Evolutionary conservation across 1,139 yeast species (phyloP).

Genomic region (Saccharomyces pastorianus): DNA sequence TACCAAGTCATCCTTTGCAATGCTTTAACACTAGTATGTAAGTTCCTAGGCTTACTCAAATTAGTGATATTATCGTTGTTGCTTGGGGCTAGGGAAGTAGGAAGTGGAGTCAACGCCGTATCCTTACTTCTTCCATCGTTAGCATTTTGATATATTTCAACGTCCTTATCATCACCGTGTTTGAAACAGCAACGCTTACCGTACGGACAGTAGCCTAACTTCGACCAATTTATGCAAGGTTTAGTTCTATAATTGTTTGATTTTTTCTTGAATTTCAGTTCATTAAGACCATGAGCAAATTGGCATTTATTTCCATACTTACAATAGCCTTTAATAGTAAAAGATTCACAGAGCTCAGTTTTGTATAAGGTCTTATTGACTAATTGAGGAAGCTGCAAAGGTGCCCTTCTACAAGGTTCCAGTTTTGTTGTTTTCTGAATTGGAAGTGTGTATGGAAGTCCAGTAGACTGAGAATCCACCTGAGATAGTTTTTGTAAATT

Average conservation of each 20-base stretch:
- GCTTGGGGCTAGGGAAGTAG: not conserved
- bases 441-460: slow-evolving; percentile 2
- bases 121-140: not conserved
- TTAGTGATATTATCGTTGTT: not conserved
- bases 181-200: slow-evolving; percentile 89
- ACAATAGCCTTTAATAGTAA: slow-evolving; percentile 62
- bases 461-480: slow-evolving; percentile 2
- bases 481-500: slow-evolving; percentile 15
- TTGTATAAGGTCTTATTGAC: slow-evolving; percentile 73
- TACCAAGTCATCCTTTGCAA: slow-evolving; percentile 33
- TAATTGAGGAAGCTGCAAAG: slow-evolving; percentile 8
- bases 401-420: not conserved
- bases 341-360: slow-evolving; percentile 83
- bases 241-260: slow-evolving; percentile 87
- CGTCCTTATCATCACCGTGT: slow-evolving; percentile 46
- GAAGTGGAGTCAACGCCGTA: not conserved
- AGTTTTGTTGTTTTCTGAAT: not conserved
- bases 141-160: slow-evolving; percentile 26
- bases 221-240: slow-evolving; percentile 84
- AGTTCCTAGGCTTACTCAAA: slow-evolving; percentile 13
- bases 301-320: slow-evolving; percentile 90
- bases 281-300: slow-evolving; percentile 84
- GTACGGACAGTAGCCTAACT: slow-evolving; percentile 75
- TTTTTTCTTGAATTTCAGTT: slow-evolving; percentile 63
- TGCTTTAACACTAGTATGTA: slow-evolving; percentile 26